Percentiles rank a stretch among this genome's conserved stretches.
Conservation (phyloP, 192 early-diverging fungal genomes). For the Spizellomyces punctatus region DNA sequence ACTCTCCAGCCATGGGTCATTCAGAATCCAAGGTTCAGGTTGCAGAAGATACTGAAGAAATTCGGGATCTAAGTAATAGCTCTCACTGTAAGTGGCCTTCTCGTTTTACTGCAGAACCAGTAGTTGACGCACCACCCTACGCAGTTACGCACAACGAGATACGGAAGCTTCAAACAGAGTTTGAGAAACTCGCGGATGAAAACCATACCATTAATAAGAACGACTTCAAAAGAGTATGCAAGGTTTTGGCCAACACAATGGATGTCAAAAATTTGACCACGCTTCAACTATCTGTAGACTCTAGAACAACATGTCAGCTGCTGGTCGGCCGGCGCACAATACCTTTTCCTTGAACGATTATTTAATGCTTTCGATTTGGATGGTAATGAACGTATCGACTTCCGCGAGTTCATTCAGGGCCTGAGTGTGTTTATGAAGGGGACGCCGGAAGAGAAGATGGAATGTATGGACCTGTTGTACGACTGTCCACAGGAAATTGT, state of each 20-base stretch:
- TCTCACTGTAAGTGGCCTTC: no score
- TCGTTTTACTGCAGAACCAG: no score
- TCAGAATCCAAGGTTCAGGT: no score
- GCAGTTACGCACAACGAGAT: conserved; percentile 46
- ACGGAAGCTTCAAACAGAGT: conserved; percentile 40
- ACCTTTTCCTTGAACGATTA: conserved; percentile 73
- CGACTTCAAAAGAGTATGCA: conserved; percentile 67
- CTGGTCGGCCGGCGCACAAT: conserved; percentile 61
- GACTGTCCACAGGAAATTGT: neutral
- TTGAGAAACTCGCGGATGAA: conserved; percentile 43
- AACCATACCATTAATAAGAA: conserved; percentile 62
- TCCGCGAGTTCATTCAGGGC: conserved; percentile 61
- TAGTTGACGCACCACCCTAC: neutral
- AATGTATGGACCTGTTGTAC: conserved; percentile 47
- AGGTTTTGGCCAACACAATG: conserved; percentile 19
- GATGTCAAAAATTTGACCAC: neutral
- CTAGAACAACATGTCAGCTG: conserved; percentile 55
- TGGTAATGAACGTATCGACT: conserved; percentile 65
- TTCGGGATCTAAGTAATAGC: no score
- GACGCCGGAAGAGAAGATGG: conserved; percentile 72
- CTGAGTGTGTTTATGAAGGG: conserved; percentile 78
- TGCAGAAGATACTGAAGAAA: no score
- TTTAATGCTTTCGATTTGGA: conserved; percentile 80
- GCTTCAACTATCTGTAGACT: conserved; percentile 36
- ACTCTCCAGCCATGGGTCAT: no score